Base-by-base conservation (phyloP, 2,329 filamentous ascomycete species). In the Cladophialophora bantiana region DNA sequence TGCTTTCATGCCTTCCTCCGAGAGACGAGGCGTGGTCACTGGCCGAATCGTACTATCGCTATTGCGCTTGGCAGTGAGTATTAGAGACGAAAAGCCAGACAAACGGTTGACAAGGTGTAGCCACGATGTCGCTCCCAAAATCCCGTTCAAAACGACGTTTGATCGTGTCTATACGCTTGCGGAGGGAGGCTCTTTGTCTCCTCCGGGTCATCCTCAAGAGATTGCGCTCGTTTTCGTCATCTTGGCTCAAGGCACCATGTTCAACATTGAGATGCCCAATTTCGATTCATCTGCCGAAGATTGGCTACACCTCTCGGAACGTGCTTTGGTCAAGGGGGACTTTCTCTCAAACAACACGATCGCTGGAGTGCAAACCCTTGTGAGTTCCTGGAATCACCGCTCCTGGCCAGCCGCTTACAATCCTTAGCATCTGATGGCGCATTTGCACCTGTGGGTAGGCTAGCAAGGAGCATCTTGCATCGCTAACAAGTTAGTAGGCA, bases 11-110 rank as follows among this genome's bases (percentile, higher is more conserved):
- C 32, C 57, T 65, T 12, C 63, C 63, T 18, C 57, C 63, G 13
- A 61, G 45, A 45, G 56, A 55, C 5, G 63, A 65, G 45, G 63
- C 63, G 40, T 65, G 56, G 63, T 61, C 57, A 15, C 63, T 65
- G 10, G 57, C 45, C 15, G 63, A 65, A 34, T 26, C 63, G 12
- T 65, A 65, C 42, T 65, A 65, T 56, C 63, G 63, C 40, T 65
- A 65, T 61, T 65, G 63, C 45, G 63, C 63, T 48, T 65, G 63
- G 63, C 63, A 65, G 62, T 64, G 40, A 64, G 62, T 59, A 48
- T 38, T 31, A 9, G 7, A 45, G 36, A 34, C 32, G 38, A 45
- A 12, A 4, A 59, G 3, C 26, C 9, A 45, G 18, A 32, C 6
- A 34, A 10, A 7, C 20, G 38, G 3, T 55, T 64, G 40, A 64